Evolutionary conservation across 495 filamentous ascomycete species (phyloP).

Genomic region (Rostrohypoxylon terebratum): DNA sequence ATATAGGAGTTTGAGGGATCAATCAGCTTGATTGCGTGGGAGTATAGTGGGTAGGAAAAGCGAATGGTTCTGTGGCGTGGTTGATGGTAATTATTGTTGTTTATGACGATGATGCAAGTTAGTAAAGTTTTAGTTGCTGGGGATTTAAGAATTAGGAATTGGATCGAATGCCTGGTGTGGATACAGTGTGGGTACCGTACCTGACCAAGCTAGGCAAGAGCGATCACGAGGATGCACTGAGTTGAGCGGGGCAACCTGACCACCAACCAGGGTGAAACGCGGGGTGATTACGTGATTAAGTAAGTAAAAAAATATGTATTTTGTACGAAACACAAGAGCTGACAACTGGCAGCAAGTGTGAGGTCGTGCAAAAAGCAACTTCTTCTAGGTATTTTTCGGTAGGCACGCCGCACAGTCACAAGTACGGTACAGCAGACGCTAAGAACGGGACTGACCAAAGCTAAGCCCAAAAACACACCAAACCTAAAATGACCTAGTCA

Average conservation of each 20-base stretch:
- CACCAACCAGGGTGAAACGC: constrained; percentile 34
- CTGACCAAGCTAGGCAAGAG: constrained; percentile 36
- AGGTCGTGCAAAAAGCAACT: background rate
- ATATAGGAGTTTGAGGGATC: background rate
- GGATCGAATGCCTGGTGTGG: constrained; percentile 15
- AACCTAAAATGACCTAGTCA: background rate
- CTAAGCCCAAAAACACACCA: constrained; percentile 14
- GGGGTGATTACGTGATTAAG: constrained; percentile 28
- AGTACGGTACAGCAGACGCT: background rate
- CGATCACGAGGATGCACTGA: constrained; percentile 42
- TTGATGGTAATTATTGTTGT: constrained; percentile 8
- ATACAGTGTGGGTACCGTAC: constrained; percentile 23
- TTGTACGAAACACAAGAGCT: background rate
- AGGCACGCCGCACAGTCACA: too few species aligned
- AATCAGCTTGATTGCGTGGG: background rate
- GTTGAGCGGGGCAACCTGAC: constrained; percentile 42
- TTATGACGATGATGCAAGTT: constrained; percentile 11
- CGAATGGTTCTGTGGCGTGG: background rate
- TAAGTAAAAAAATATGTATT: too few species aligned
- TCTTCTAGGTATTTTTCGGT: background rate
- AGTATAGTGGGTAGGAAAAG: background rate
- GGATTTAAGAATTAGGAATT: constrained; percentile 11
- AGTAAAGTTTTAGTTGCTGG: constrained; percentile 7
- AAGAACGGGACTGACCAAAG: background rate
- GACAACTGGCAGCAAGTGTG: background rate